phyloP scores from a whole-genome alignment of 257 asterid species.

The Datura wrightii region DNA sequence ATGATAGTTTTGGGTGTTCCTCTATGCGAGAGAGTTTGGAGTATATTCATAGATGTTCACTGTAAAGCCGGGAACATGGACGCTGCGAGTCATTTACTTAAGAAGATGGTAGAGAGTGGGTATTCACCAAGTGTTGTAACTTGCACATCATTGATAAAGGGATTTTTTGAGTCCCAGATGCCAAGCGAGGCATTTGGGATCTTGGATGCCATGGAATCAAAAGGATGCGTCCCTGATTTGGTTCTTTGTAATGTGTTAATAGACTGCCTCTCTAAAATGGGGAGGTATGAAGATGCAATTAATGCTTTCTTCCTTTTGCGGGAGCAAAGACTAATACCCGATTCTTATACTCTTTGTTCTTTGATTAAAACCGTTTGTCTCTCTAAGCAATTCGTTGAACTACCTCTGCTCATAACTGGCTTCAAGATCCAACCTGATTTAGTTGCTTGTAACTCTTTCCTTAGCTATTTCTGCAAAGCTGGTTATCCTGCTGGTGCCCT shows the following conservation, averaged over 20 bases:
- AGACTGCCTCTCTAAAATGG: conserved; percentile 73
- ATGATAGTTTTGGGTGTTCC: conserved; percentile 67
- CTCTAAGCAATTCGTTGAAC: conserved; percentile 60
- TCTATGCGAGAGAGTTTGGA: conserved; percentile 58
- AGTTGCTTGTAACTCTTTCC: conserved; percentile 71
- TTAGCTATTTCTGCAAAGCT: conserved; percentile 71
- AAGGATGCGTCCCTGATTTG: conserved; percentile 70
- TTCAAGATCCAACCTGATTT: conserved; percentile 68
- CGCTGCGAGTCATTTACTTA: conserved; percentile 54
- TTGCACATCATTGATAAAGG: conserved; percentile 72
- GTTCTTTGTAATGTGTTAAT: conserved; percentile 74
- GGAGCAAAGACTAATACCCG: conserved; percentile 61
- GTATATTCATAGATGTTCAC: conserved; percentile 62
- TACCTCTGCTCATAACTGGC: conserved; percentile 68
- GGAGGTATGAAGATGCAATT: conserved; percentile 65
- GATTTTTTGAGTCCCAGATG: conserved; percentile 56
- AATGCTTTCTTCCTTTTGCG: conserved; percentile 61
- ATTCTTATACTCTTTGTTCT: conserved; percentile 72
- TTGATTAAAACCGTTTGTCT: conserved; percentile 60
- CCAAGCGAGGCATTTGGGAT: conserved; percentile 64
- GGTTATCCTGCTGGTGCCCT: conserved; percentile 69
- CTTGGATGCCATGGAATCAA: conserved; percentile 51
- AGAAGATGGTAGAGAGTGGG: conserved; percentile 65
- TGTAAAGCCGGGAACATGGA: conserved; percentile 63
- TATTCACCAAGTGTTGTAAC: conserved; percentile 69